A percentile compares a stretch with the other conserved stretches of the same genome.
These are phyloP conservation scores for Cairneyella variabilis DNA, from an alignment of 495 filamentous ascomycete genomes.

Conservation along the genomic window DNA sequence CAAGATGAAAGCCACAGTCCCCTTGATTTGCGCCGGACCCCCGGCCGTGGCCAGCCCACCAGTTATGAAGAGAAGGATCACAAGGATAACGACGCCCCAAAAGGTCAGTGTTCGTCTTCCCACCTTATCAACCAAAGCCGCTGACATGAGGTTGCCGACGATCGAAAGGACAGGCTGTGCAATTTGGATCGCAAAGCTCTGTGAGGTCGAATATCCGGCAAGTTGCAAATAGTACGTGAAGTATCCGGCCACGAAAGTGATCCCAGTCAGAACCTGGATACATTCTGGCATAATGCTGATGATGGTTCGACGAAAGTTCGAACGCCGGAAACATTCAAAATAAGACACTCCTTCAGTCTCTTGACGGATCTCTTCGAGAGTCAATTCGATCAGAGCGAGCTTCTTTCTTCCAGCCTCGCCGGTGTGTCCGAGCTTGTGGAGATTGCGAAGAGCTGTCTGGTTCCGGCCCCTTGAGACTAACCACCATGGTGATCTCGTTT, in stretches of 20 bases:
- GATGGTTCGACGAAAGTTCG: constrained; percentile 32
- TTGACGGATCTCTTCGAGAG: constrained; percentile 23
- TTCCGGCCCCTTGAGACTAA: constrained; percentile 28
- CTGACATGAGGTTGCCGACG: constrained; percentile 29
- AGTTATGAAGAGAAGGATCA: constrained; percentile 26
- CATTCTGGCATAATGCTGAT: constrained; percentile 28
- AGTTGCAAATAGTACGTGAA: constrained; percentile 33
- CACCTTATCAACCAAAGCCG: constrained; percentile 26
- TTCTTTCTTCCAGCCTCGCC: not conserved
- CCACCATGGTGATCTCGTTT: constrained; percentile 20
- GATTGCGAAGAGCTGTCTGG: constrained; percentile 30
- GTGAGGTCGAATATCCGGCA: constrained; percentile 28
- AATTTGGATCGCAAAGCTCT: constrained; percentile 29
- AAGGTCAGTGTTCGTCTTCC: constrained; percentile 30
- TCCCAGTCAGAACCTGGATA: constrained; percentile 30
- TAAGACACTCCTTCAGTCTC: constrained; percentile 34
- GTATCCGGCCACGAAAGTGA: constrained; percentile 28
- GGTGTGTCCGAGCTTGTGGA: constrained; percentile 20
- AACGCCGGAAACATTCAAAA: constrained; percentile 30
- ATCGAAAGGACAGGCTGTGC: constrained; percentile 29
- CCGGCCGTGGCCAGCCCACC: constrained; percentile 27
- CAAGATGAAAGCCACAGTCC: constrained; percentile 22
- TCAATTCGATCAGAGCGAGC: constrained; percentile 10
- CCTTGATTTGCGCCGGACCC: constrained; percentile 22
- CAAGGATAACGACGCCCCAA: constrained; percentile 26